These are phyloP conservation scores for Cladophialophora exuberans DNA, from an alignment of 2,329 filamentous ascomycete species.

Conservation along the genomic window DNA sequence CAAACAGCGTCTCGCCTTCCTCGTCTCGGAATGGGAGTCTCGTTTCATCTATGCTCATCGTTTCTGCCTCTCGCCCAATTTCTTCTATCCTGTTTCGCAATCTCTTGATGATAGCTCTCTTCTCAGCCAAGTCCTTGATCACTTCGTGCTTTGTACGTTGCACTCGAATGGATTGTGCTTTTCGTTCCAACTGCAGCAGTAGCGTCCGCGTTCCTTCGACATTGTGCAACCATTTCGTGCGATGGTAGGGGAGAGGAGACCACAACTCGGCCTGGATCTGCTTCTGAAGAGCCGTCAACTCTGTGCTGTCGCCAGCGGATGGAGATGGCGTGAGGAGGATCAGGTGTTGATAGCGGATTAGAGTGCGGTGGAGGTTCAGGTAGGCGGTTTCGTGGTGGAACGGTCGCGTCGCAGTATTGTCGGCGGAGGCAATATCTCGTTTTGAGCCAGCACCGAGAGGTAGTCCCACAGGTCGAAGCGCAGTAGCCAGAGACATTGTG, in stretches of 20 bases:
- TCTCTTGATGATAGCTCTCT: slow-evolving; percentile 36
- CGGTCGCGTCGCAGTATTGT: slow-evolving; percentile 13
- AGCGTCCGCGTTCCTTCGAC: slow-evolving; percentile 49
- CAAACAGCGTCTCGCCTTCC: slow-evolving; percentile 28
- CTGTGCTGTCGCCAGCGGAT: slow-evolving; percentile 32
- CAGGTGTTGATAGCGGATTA: slow-evolving; percentile 48
- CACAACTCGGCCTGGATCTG: slow-evolving; percentile 36
- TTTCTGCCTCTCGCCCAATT: slow-evolving; percentile 30
- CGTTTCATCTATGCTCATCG: slow-evolving; percentile 13
- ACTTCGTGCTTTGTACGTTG: slow-evolving; percentile 44
- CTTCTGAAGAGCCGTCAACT: slow-evolving; percentile 36
- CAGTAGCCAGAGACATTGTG: slow-evolving; percentile 26
- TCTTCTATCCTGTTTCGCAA: slow-evolving; percentile 30
- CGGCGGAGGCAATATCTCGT: slow-evolving; percentile 8
- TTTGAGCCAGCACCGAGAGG: slow-evolving; percentile 21
- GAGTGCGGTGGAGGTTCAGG: slow-evolving; percentile 47
- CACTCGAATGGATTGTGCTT: slow-evolving; percentile 44
- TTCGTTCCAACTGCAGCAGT: slow-evolving; percentile 46
- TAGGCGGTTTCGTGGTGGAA: slow-evolving; percentile 34
- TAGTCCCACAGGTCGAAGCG: slow-evolving; percentile 21
- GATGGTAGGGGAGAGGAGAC: slow-evolving; percentile 46
- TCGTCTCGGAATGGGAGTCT: slow-evolving; percentile 20
- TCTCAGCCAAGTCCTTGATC: slow-evolving; percentile 44
- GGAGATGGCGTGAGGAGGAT: slow-evolving; percentile 38
- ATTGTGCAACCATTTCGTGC: slow-evolving; percentile 45